Base-by-base conservation (phyloP, 106 monocot species). In the Triglochin maritima region DNA sequence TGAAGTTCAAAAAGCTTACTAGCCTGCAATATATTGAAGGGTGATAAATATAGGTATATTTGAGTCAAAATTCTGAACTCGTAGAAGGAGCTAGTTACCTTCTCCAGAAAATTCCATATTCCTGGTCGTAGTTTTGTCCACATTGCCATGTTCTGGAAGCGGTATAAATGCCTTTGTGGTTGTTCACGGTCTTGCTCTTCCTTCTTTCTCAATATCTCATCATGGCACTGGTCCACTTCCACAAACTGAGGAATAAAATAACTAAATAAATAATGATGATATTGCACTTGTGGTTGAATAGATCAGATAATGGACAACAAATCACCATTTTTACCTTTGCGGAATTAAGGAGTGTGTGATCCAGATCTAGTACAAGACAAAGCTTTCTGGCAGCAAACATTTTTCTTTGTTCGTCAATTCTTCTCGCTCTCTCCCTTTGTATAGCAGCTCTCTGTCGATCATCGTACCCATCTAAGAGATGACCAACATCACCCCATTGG, bases 41-140 rank as follows among this genome's bases (percentile, higher is more conserved):
- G n/a, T 8, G 49, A 47, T 12, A 49, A 17, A 17, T 43, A 5
- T 46, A 9, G 51, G 71, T 5, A 71, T 13, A 49, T 17, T 12
- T 29, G 1, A 29, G 29, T 29, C 29, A 29, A 29, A 3, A 51
- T 69, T 53, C 56, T 63, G 0, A 55, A 29, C 29, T 29, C 29
- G 29, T 29, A 29, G 29, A 29, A 29, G 29, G 29, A 29, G 15
- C 53, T 11, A 51, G 6, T 67, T 57, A 86, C 98, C 98, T 84
- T 92, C 66, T 92, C 92, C 49, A 98, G 82, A 65, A 98, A 98
- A 66, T 86, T 98, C 98, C 98, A 98, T 5, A 98, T 77, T 57
- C 98, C 98, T 0, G 98, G 98, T 46, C 98, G 80, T 62, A 98
- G 76, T 63, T 98, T 98, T 9, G 98, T 98, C 98, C 98, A 98